Evolutionary conservation across 2,329 filamentous ascomycete species (phyloP).

Genomic region (Talaromyces rugulosus): DNA sequence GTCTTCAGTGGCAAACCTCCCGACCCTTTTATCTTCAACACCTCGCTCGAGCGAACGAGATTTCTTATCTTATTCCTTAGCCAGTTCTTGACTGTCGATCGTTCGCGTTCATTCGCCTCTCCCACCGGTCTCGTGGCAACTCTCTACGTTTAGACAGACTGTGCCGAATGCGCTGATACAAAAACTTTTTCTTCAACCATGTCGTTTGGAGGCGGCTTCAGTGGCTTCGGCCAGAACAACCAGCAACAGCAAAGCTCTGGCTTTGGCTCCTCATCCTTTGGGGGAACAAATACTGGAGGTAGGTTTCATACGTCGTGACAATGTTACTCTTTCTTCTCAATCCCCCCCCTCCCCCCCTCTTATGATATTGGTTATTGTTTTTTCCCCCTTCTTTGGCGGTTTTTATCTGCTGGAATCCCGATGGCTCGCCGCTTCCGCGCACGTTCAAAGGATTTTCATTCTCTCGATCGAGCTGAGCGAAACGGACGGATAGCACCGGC

Average conservation of each 20-base stretch:
- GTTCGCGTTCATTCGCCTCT: not conserved
- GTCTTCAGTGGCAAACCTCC: not conserved
- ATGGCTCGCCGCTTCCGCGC: constrained; percentile 14
- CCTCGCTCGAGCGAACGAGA: not conserved
- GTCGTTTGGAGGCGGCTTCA: constrained; percentile 39
- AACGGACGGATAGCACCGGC: constrained; percentile 13
- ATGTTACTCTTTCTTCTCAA: constrained; percentile 13
- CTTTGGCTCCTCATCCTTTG: constrained; percentile 36
- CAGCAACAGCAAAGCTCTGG: constrained; percentile 38
- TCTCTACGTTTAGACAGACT: not conserved
- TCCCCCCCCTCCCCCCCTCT: not conserved
- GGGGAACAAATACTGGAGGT: constrained; percentile 32
- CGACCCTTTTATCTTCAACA: not conserved
- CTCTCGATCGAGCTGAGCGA: not conserved
- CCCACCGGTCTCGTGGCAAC: not conserved
- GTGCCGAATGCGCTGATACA: constrained; percentile 27
- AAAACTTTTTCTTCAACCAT: constrained; percentile 26
- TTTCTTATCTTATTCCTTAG: not conserved
- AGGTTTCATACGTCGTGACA: constrained; percentile 21
- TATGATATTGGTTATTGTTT: not conserved
- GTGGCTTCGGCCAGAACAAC: constrained; percentile 60
- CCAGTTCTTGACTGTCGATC: not conserved
- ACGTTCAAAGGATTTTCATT: constrained; percentile 3
- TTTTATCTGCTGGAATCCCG: not conserved
- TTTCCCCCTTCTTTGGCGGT: not conserved